Conservation (phyloP, 352 stramenopile genomes). For the Phytophthora europaea region DNA sequence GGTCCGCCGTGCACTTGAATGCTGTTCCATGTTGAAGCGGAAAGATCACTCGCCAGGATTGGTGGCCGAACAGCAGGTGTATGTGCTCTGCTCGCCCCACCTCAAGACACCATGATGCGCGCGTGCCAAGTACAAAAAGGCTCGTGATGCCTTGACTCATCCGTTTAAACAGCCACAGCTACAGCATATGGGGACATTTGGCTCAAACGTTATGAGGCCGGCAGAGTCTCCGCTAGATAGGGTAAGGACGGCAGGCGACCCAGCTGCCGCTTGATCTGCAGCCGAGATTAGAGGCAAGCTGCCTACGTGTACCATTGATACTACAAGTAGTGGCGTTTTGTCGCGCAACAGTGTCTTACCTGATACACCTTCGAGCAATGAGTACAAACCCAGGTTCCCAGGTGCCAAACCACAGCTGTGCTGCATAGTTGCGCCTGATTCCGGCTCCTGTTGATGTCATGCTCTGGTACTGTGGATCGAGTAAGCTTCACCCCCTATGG, state of each 20-base stretch:
- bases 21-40: neutral
- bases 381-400: neutral
- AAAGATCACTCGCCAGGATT: constrained; percentile 1
- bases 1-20: neutral
- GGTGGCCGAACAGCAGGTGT: neutral
- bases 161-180: neutral
- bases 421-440: constrained; percentile 2
- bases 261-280: neutral
- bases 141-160: neutral
- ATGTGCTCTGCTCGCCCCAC: neutral
- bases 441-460: neutral
- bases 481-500: neutral
- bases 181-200: neutral
- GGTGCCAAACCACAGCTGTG: constrained; percentile 1
- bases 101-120: neutral
- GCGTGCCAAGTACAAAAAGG: neutral
- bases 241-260: neutral
- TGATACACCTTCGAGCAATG: constrained; percentile 2
- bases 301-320: neutral
- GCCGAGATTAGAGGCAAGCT: neutral
- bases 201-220: too few species aligned
- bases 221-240: neutral
- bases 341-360: constrained; percentile 20
- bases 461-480: neutral
- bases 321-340: neutral